Evolutionary conservation across 2,329 filamentous ascomycete genomes (phyloP).

Genomic region (Microdochium bolleyi): DNA sequence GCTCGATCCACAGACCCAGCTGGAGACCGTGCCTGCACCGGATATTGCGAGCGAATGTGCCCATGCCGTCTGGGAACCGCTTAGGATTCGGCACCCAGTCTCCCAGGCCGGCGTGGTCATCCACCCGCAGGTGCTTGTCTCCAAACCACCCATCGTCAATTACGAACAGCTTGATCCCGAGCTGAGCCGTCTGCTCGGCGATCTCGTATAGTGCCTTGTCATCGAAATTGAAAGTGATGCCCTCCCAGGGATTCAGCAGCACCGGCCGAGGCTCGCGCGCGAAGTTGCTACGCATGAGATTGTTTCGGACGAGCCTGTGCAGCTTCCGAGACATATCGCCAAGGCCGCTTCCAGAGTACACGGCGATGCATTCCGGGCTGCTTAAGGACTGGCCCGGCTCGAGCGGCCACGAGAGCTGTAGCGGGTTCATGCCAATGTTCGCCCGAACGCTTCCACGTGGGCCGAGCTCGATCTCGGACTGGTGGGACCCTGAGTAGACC

Average conservation of each 20-base stretch:
- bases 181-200: constrained; percentile 45
- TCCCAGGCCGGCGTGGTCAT: constrained; percentile 50
- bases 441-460: constrained; percentile 55
- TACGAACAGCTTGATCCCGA: constrained; percentile 57
- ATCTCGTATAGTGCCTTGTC: constrained; percentile 45
- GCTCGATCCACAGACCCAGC: constrained; percentile 61
- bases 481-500: constrained; percentile 56
- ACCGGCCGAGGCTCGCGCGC: constrained; percentile 42
- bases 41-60: constrained; percentile 40
- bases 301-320: constrained; percentile 52
- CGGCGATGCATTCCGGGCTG: constrained; percentile 53
- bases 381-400: constrained; percentile 46
- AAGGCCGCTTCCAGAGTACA: constrained; percentile 51
- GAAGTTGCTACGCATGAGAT: constrained; percentile 50
- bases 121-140: constrained; percentile 46
- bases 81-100: constrained; percentile 54
- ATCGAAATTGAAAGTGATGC: constrained; percentile 50
- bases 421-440: constrained; percentile 50
- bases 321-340: constrained; percentile 55
- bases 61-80: constrained; percentile 50
- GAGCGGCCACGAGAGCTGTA: constrained; percentile 51
- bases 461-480: constrained; percentile 51
- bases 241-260: constrained; percentile 61
- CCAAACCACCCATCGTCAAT: constrained; percentile 64
- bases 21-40: constrained; percentile 39